Percentiles rank a stretch among this genome's conserved stretches.
These are phyloP conservation scores for Carex scoparia DNA, from an alignment of 176 grass and related monocot genomes.

Conservation along the genomic window DNA sequence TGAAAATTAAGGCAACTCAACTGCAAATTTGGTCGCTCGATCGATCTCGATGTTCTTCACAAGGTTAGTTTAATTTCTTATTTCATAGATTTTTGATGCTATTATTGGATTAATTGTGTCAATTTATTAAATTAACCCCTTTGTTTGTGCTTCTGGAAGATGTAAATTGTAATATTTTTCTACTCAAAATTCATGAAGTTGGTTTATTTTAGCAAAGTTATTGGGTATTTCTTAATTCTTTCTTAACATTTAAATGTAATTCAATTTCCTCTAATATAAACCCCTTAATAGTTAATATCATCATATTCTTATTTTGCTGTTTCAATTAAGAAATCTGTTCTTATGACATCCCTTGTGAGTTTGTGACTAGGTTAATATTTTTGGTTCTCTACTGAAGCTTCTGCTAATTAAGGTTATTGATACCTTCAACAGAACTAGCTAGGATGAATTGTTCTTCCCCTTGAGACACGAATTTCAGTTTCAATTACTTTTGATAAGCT, in stretches of 20 bases:
- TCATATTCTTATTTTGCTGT: neutral
- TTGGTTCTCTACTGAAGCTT: neutral
- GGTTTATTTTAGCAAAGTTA: neutral
- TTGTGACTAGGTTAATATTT: neutral
- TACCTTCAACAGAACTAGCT: neutral
- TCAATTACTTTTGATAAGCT: neutral
- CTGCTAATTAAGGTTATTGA: neutral
- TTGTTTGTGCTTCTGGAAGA: neutral
- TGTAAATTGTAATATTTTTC: neutral
- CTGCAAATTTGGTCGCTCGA: neutral
- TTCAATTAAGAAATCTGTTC: neutral
- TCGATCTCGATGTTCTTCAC: neutral
- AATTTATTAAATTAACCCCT: neutral
- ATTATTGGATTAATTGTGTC: neutral
- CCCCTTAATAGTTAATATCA: neutral
- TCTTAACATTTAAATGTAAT: neutral
- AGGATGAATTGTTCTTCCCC: neutral
- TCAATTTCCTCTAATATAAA: neutral
- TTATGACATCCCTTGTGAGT: neutral
- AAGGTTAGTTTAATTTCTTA: conserved; percentile 18
- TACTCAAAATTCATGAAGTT: neutral
- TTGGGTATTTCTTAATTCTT: neutral
- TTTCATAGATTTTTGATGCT: neutral
- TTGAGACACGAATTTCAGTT: neutral
- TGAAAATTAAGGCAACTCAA: neutral